These are phyloP conservation scores for Colletotrichum falcatum DNA, from an alignment of 2,329 filamentous ascomycete species.

Conservation along the genomic window DNA sequence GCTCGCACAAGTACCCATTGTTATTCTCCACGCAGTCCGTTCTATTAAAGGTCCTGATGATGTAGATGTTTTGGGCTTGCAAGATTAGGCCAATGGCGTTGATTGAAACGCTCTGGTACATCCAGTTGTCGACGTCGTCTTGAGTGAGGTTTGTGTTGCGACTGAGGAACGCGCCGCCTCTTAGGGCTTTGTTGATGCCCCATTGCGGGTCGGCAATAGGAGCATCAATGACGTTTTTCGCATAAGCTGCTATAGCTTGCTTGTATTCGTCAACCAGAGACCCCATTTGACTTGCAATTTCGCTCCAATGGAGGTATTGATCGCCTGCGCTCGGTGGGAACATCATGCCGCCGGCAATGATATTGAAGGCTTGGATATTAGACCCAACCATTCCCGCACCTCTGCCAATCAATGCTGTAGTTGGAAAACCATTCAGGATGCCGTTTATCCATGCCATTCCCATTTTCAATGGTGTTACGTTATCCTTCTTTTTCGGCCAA, in stretches of 20 bases:
- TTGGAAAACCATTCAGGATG: constrained; percentile 13
- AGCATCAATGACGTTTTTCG: constrained; percentile 12
- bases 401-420: neutral
- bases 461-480: neutral
- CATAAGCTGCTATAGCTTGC: neutral
- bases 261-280: neutral
- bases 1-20: neutral
- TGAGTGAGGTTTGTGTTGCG: constrained; percentile 19
- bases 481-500: constrained; percentile 12
- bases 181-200: constrained; percentile 22
- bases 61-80: constrained; percentile 20
- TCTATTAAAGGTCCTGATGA: constrained; percentile 7
- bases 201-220: constrained; percentile 18
- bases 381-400: neutral
- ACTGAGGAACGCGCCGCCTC: neutral
- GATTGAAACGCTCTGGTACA: constrained; percentile 7
- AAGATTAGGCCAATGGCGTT: constrained; percentile 19
- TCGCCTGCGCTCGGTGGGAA: neutral
- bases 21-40: neutral
- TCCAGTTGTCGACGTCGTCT: constrained; percentile 25
- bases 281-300: constrained; percentile 7
- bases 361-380: neutral
- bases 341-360: constrained; percentile 12
- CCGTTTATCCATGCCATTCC: constrained; percentile 8
- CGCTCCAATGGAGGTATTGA: constrained; percentile 5